Conservation (phyloP, 108 stramenopile species). For the Nitzschia sp. region DNA sequence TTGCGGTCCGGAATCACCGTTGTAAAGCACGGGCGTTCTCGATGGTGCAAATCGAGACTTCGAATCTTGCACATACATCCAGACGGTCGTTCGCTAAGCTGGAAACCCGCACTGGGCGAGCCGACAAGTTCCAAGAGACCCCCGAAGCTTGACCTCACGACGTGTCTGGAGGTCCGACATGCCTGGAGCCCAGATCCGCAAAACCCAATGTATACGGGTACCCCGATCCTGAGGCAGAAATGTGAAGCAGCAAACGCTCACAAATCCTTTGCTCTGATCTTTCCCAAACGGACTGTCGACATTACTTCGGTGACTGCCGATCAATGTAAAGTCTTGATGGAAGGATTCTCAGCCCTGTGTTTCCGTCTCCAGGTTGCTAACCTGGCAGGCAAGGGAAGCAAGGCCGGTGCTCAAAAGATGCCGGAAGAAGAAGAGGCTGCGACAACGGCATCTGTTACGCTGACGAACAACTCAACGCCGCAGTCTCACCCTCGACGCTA, state of each 20-base stretch:
- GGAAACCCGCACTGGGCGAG: conserved; percentile 89
- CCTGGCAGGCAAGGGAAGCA: conserved; percentile 54
- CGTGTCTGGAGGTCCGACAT: conserved; percentile 83
- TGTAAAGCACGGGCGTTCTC: conserved; percentile 84
- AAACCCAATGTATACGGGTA: conserved; percentile 89
- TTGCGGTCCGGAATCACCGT: conserved; percentile 84
- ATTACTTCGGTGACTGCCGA: conserved; percentile 91
- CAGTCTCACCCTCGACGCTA: conserved; percentile 33
- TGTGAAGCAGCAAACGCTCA: conserved; percentile 91
- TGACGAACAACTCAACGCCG: conserved; percentile 57
- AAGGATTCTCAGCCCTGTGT: conserved; percentile 87
- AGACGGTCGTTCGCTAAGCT: conserved; percentile 78
- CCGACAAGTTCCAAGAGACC: conserved; percentile 71
- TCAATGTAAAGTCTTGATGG: conserved; percentile 92
- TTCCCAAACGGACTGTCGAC: conserved; percentile 85
- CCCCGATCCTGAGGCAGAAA: conserved; percentile 84
- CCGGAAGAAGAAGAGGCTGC: conserved; percentile 64
- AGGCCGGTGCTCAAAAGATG: conserved; percentile 34
- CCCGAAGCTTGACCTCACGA: conserved; percentile 84
- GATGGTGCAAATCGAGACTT: conserved; percentile 89
- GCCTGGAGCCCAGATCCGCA: conserved; percentile 91
- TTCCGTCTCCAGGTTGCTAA: conserved; percentile 88
- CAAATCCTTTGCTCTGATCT: conserved; percentile 87
- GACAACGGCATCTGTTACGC: conserved; percentile 60
- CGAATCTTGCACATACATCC: conserved; percentile 87